These are phyloP conservation scores for Pharus latifolius DNA, from an alignment of 176 grass and related monocot species.

Conservation along the genomic window DNA sequence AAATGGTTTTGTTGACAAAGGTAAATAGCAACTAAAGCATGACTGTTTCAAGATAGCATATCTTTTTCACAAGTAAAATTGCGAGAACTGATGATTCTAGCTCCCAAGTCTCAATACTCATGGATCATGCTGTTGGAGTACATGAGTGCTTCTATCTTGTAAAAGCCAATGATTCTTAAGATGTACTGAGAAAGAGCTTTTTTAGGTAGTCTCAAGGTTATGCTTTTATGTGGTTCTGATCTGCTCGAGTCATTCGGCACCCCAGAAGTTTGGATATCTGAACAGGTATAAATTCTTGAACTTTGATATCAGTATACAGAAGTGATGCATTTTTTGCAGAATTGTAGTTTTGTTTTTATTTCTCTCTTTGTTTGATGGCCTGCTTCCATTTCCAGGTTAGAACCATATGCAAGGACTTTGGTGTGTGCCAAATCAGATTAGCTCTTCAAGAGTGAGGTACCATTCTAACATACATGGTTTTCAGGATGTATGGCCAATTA, in stretches of 20 bases:
- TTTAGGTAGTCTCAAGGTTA: constrained; percentile 42
- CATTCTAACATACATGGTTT: not conserved
- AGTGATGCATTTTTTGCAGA: not conserved
- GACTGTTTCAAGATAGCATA: not conserved
- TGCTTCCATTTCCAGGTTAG: constrained; percentile 36
- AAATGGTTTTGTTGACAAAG: constrained; percentile 27
- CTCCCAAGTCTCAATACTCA: not conserved
- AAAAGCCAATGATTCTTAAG: not conserved
- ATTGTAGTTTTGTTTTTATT: not conserved
- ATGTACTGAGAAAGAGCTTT: not conserved
- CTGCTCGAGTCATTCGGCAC: constrained; percentile 59
- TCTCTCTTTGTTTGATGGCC: not conserved
- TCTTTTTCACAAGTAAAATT: not conserved
- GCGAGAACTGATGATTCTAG: no score
- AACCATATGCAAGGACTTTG: constrained; percentile 67
- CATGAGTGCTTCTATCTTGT: not conserved
- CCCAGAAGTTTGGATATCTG: constrained; percentile 78
- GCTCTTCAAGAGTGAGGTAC: constrained; percentile 91
- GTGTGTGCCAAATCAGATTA: constrained; percentile 89
- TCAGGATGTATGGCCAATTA: not conserved
- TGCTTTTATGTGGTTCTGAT: constrained; percentile 94
- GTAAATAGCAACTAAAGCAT: constrained; percentile 17
- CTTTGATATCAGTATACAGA: not conserved
- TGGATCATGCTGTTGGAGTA: not conserved
- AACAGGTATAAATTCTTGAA: constrained; percentile 44